A percentile compares a stretch with the other conserved stretches of the same genome.
These are phyloP conservation scores for Pleurotus sapidus DNA, from an alignment of 768 basidiomycete species.

Conservation along the genomic window DNA sequence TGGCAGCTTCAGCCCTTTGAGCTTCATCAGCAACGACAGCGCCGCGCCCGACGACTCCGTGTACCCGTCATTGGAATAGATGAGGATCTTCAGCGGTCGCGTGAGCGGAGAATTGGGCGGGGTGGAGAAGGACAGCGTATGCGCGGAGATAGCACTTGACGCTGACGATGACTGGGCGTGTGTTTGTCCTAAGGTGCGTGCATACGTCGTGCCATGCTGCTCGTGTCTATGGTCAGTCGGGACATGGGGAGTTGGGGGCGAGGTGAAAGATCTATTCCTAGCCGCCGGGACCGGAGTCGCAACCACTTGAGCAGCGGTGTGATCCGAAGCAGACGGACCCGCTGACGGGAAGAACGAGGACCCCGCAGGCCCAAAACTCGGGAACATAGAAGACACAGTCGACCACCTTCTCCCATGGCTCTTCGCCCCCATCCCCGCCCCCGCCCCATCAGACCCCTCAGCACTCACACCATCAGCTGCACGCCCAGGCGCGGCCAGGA, in stretches of 20 bases:
- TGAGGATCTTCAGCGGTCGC: slow-evolving; percentile 68
- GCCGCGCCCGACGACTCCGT: slow-evolving; percentile 92
- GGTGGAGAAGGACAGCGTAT: slow-evolving; percentile 14
- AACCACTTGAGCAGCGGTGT: background rate
- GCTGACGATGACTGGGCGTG: background rate
- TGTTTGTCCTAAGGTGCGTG: background rate
- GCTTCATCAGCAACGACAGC: slow-evolving; percentile 81
- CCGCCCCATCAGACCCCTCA: too few relatives aligned
- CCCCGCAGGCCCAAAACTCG: slow-evolving; percentile 29
- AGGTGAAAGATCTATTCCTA: slow-evolving; percentile 14
- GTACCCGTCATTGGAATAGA: slow-evolving; percentile 87
- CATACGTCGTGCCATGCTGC: background rate
- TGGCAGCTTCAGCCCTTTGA: slow-evolving; percentile 63
- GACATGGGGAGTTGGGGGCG: slow-evolving; percentile 7
- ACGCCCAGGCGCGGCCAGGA: slow-evolving; percentile 8
- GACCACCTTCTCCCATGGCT: slow-evolving; percentile 36
- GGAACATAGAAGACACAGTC: slow-evolving; percentile 37
- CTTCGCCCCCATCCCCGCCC: too few relatives aligned
- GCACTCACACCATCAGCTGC: slow-evolving; percentile 7
- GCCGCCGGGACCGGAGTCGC: background rate
- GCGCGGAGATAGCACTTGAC: background rate
- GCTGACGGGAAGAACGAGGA: slow-evolving; percentile 16
- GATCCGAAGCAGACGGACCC: background rate
- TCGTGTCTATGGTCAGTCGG: background rate
- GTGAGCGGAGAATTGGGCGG: slow-evolving; percentile 25